phyloP scores from a whole-genome alignment of 1,139 yeast genomes.

The Geotrichum reessii region DNA sequence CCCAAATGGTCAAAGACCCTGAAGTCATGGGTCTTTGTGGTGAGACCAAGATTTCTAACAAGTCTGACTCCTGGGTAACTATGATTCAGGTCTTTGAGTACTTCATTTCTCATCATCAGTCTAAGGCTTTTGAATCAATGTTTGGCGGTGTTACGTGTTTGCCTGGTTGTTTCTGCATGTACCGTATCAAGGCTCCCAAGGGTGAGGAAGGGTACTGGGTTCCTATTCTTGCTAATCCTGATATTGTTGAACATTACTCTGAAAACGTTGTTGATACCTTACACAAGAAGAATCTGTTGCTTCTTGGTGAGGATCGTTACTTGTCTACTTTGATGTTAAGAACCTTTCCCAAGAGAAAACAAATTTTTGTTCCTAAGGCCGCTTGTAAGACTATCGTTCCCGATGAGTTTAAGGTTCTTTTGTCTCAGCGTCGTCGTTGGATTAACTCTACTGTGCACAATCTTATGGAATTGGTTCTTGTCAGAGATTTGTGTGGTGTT shows the following conservation, averaged over 20 bases:
- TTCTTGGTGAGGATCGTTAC: slow-evolving; percentile 91
- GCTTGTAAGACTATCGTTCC: slow-evolving; percentile 95
- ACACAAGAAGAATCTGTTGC: slow-evolving; percentile 80
- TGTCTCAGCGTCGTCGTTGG: slow-evolving; percentile 98
- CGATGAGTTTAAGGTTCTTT: slow-evolving; percentile 66
- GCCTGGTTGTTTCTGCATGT: slow-evolving; percentile 97
- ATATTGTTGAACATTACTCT: slow-evolving; percentile 89
- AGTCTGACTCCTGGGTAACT: slow-evolving; percentile 83
- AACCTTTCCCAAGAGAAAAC: slow-evolving; percentile 90
- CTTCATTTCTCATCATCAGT: slow-evolving; percentile 91
- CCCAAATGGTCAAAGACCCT: slow-evolving; percentile 89
- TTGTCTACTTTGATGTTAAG: slow-evolving; percentile 82
- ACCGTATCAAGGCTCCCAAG: slow-evolving; percentile 89
- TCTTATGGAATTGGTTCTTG: slow-evolving; percentile 81
- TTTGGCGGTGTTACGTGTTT: slow-evolving; percentile 97
- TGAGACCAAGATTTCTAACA: slow-evolving; percentile 91
- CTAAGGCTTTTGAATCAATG: slow-evolving; percentile 92
- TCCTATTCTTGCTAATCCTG: slow-evolving; percentile 92
- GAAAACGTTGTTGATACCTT: slow-evolving; percentile 84
- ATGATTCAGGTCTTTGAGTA: slow-evolving; percentile 95
- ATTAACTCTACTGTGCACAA: slow-evolving; percentile 96
- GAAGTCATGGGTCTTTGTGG: slow-evolving; percentile 94
- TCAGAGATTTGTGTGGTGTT: slow-evolving; percentile 91
- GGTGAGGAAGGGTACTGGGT: slow-evolving; percentile 92
- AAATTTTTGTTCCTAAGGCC: slow-evolving; percentile 90